A percentile compares a stretch with the other conserved stretches of the same genome.
Evolutionary conservation across 2,329 filamentous ascomycete species (phyloP).

Genomic region (Ophiostoma piceae): DNA sequence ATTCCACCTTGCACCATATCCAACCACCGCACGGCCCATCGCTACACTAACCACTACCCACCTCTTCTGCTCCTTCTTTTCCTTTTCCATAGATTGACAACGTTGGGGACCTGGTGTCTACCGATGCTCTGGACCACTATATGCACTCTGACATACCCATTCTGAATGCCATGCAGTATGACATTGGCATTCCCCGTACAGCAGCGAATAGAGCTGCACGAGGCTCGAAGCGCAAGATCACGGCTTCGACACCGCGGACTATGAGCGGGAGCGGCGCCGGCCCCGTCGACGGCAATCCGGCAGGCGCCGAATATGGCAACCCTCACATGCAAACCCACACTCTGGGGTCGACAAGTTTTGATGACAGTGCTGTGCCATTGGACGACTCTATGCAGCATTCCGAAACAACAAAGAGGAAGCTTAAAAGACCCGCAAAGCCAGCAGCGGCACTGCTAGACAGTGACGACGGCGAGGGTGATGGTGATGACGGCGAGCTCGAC

Average conservation of each 20-base stretch:
- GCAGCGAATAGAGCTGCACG: neutral
- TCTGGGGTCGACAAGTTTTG: neutral
- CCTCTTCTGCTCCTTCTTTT: neutral
- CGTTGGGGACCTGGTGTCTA: neutral
- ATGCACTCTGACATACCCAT: conserved; percentile 40
- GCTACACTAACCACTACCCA: neutral
- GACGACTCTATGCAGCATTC: neutral
- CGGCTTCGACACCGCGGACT: neutral
- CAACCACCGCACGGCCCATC: neutral
- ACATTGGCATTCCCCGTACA: conserved; percentile 33
- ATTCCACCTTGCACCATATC: neutral
- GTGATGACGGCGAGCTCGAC: conserved; percentile 24
- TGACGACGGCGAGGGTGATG: conserved; percentile 12
- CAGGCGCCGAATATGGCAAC: neutral
- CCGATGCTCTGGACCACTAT: conserved; percentile 19
- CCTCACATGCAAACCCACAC: neutral
- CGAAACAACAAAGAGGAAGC: neutral
- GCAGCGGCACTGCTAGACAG: conserved; percentile 7
- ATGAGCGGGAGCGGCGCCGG: neutral
- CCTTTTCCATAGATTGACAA: neutral
- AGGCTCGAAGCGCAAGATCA: conserved; percentile 15
- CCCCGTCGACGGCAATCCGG: neutral
- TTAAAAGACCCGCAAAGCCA: neutral
- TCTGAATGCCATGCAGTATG: conserved; percentile 45
- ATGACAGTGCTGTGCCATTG: neutral